These are phyloP conservation scores for Coffea canephora DNA, from an alignment of 257 asterid genomes.

Conservation along the genomic window DNA sequence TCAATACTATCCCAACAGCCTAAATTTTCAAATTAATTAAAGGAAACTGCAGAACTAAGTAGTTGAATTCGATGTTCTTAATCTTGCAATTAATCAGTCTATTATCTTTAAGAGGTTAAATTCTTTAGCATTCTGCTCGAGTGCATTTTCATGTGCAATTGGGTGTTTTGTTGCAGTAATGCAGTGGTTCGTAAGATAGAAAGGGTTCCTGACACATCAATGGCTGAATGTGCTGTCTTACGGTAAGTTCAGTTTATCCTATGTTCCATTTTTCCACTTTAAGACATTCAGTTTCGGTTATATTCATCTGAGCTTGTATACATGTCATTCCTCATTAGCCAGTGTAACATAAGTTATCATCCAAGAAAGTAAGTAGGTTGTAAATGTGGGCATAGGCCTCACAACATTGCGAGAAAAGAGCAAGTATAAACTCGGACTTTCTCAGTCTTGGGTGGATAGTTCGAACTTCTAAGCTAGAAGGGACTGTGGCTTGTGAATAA, in stretches of 20 bases:
- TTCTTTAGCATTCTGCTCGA: background rate
- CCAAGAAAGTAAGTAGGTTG: background rate
- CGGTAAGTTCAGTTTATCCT: constrained; percentile 41
- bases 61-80: background rate
- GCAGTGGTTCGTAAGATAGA: constrained; percentile 67
- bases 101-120: background rate
- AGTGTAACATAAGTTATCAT: background rate
- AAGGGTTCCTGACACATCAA: constrained; percentile 46
- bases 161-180: constrained; percentile 42
- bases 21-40: background rate
- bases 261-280: constrained; percentile 2
- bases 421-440: background rate
- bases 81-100: background rate
- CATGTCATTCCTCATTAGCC: too few species aligned
- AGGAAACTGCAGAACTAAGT: background rate
- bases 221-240: constrained; percentile 46
- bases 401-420: background rate
- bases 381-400: background rate
- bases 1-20: background rate
- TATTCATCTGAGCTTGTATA: background rate
- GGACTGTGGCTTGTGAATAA: background rate
- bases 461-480: background rate
- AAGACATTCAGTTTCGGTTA: background rate
- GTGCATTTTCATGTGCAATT: constrained; percentile 8
- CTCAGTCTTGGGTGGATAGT: background rate